Conservation (phyloP, 495 filamentous ascomycete species). For the Penicillium coprophilum region DNA sequence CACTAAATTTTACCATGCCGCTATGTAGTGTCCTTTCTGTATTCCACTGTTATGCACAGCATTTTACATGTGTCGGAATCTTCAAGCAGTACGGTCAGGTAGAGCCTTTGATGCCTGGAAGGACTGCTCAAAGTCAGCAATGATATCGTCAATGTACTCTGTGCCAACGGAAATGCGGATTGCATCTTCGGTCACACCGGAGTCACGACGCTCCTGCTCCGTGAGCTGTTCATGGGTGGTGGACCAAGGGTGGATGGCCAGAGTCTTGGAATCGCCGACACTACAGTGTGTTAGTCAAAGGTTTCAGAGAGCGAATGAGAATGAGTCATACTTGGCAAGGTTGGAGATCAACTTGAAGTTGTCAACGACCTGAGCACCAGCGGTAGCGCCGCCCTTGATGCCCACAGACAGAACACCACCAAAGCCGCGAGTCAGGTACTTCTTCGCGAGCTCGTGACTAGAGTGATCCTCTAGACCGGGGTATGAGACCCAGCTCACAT, state of each 20-base stretch:
- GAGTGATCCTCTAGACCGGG: conserved; percentile 82
- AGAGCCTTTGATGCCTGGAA: conserved; percentile 59
- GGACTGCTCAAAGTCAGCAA: conserved; percentile 91
- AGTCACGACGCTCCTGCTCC: conserved; percentile 76
- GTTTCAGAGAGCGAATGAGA: background rate
- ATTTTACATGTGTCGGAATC: background rate
- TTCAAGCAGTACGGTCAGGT: conserved; percentile 21
- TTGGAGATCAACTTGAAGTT: conserved; percentile 94
- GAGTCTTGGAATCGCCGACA: conserved; percentile 74
- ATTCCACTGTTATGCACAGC: background rate
- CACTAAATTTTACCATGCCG: background rate
- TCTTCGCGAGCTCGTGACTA: conserved; percentile 80
- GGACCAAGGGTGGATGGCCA: conserved; percentile 95
- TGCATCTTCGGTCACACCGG: conserved; percentile 86
- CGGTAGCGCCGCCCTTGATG: conserved; percentile 80
- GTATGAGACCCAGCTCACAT: conserved; percentile 94
- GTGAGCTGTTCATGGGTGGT: conserved; percentile 94
- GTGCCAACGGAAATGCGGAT: conserved; percentile 97
- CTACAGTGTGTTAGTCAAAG: conserved; percentile 32
- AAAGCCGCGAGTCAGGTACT: conserved; percentile 83
- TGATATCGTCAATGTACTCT: conserved; percentile 98
- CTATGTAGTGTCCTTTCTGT: background rate
- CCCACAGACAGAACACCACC: conserved; percentile 93
- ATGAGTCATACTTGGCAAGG: conserved; percentile 66
- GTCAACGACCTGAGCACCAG: conserved; percentile 86